These are phyloP conservation scores for Magnusiomyces ingens DNA, from an alignment of 1,139 yeast genomes.

Conservation along the genomic window DNA sequence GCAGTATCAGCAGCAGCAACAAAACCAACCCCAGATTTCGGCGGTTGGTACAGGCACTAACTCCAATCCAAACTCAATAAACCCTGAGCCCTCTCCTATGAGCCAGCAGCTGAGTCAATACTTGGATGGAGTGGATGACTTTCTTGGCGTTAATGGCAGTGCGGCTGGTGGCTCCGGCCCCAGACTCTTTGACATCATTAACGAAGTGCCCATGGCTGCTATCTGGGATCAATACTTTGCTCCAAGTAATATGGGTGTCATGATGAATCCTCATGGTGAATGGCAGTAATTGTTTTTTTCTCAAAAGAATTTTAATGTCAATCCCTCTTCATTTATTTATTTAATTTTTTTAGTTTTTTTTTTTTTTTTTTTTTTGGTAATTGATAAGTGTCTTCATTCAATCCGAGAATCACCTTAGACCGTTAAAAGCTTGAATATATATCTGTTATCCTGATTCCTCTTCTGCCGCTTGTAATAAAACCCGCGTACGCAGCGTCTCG, in stretches of 20 bases:
- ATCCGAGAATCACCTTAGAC: too few species aligned
- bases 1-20: too few species aligned
- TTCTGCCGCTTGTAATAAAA: background rate
- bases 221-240: conserved; percentile 71
- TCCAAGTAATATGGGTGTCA: conserved; percentile 5
- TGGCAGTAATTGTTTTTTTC: background rate
- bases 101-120: conserved; percentile 8
- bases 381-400: too few species aligned
- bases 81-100: conserved; percentile 2
- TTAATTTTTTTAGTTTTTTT: background rate
- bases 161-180: conserved; percentile 40
- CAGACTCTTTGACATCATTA: conserved; percentile 53
- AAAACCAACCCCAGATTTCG: too few species aligned
- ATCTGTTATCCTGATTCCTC: background rate
- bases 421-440: background rate
- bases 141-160: background rate
- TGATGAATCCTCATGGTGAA: conserved; percentile 5
- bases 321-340: background rate
- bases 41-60: too few species aligned
- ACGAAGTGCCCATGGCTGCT: conserved; percentile 59
- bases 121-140: background rate
- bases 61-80: conserved; percentile 4
- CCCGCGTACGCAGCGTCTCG: background rate
- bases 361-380: background rate
- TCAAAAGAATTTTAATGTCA: background rate